Evolutionary conservation across 2,329 filamentous ascomycete species (phyloP).

Genomic region (Dryadomyces quercus-mongolicae): DNA sequence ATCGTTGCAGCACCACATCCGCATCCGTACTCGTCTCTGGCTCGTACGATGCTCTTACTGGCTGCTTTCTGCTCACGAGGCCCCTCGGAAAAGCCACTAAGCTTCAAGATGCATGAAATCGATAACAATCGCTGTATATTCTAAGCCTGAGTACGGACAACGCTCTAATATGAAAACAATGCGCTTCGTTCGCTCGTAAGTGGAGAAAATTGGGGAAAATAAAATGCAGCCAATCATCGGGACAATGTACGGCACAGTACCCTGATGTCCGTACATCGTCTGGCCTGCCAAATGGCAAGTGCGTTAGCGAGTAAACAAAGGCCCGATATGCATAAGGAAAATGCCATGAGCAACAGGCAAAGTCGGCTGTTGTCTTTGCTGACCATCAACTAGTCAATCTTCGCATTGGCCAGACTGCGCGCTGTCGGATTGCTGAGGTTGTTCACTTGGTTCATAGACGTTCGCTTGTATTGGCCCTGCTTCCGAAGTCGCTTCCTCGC

Average conservation of each 20-base stretch:
- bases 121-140: not conserved
- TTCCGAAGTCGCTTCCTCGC: conserved; percentile 82
- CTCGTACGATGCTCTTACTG: not conserved
- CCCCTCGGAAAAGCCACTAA: not conserved
- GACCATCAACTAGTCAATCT: conserved; percentile 48
- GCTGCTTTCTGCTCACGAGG: not conserved
- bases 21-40: not conserved
- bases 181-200: not conserved
- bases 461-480: conserved; percentile 67
- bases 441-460: conserved; percentile 64
- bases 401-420: conserved; percentile 56
- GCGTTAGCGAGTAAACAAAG: too few species aligned
- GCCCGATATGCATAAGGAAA: too few species aligned
- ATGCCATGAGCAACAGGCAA: not conserved
- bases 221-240: not conserved
- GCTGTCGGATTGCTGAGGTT: conserved; percentile 62
- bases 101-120: not conserved
- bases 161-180: not conserved
- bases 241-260: too few species aligned
- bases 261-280: not conserved
- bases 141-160: not conserved
- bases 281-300: too few species aligned
- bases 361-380: not conserved
- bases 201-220: too few species aligned
- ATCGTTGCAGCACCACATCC: not conserved